phyloP scores from a whole-genome alignment of 2,329 filamentous ascomycete genomes.

The Geoglossum cookeanum region DNA sequence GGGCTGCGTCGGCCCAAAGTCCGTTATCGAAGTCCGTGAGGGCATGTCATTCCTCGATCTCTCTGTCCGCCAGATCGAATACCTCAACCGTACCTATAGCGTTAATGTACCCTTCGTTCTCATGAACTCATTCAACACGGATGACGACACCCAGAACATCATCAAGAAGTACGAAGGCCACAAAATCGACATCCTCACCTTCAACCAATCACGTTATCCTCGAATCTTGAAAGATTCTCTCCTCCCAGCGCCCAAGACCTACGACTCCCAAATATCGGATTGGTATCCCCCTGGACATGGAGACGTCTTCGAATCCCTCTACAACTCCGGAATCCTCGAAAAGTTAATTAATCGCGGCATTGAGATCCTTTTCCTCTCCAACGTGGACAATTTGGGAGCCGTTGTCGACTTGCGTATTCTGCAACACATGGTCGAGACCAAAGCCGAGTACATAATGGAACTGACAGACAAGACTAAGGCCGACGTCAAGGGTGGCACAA shows the following conservation, averaged over 20 bases:
- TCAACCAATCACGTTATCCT: conserved; percentile 98
- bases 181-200: conserved; percentile 98
- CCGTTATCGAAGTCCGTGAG: conserved; percentile 96
- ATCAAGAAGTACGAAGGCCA: conserved; percentile 99
- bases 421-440: conserved; percentile 97
- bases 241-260: conserved; percentile 81
- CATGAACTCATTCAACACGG: conserved; percentile 99
- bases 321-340: conserved; percentile 97
- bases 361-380: conserved; percentile 96
- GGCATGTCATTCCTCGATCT: conserved; percentile 99
- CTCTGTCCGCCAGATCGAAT: conserved; percentile 96
- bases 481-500: conserved; percentile 99
- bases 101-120: conserved; percentile 96
- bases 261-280: conserved; percentile 73
- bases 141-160: conserved; percentile 92
- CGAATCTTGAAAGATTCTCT: conserved; percentile 97
- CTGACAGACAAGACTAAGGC: conserved; percentile 99
- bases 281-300: conserved; percentile 99
- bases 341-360: conserved; percentile 89
- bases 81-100: conserved; percentile 93
- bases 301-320: conserved; percentile 98
- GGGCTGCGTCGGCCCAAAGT: conserved; percentile 98
- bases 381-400: conserved; percentile 94
- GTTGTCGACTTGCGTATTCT: conserved; percentile 96
- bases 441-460: conserved; percentile 99